Evolutionary conservation across 164 flowering plant genomes (phyloP).

Genomic region (Amborella trichopoda): DNA sequence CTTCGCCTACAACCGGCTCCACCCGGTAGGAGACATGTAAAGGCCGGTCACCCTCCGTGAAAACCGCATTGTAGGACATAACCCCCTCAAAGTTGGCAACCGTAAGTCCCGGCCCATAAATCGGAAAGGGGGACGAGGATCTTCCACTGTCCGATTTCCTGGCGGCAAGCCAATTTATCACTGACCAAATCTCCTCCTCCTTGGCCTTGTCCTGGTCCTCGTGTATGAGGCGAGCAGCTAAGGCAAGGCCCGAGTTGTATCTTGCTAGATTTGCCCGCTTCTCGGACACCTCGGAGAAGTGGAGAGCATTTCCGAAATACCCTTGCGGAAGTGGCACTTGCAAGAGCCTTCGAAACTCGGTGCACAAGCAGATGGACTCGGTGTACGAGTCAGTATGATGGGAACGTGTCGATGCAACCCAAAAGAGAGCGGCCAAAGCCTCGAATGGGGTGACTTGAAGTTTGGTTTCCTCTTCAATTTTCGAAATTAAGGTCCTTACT

Average conservation of each 20-base stretch:
- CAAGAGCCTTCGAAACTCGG: constrained; percentile 35
- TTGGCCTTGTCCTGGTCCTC: constrained; percentile 13
- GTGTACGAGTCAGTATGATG: constrained; percentile 3
- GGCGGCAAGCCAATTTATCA: constrained; percentile 30
- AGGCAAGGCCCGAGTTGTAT: constrained; percentile 12
- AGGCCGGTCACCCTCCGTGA: constrained; percentile 35
- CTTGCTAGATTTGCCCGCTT: constrained; percentile 4
- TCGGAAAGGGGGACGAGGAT: constrained; percentile 23
- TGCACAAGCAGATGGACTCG: constrained; percentile 30
- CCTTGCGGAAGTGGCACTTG: constrained; percentile 33
- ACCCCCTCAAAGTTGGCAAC: constrained; percentile 49
- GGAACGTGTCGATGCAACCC: constrained; percentile 28
- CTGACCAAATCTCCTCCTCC: constrained; percentile 41
- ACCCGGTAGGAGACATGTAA: constrained; percentile 47
- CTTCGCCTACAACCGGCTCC: constrained; percentile 56
- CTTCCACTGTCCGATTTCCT: constrained; percentile 15
- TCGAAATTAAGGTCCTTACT: constrained; percentile 28
- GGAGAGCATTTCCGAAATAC: constrained; percentile 61
- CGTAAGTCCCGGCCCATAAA: constrained; percentile 66
- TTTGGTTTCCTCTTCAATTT: too few relatives aligned
- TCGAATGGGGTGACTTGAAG: constrained; percentile 69
- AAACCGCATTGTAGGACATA: constrained; percentile 20
- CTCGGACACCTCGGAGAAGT: constrained; percentile 30
- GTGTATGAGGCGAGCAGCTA: constrained; percentile 17
- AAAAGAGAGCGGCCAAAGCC: constrained; percentile 53